These are phyloP conservation scores for Dimocarpus longan DNA, from an alignment of 345 rosid species.

Conservation along the genomic window DNA sequence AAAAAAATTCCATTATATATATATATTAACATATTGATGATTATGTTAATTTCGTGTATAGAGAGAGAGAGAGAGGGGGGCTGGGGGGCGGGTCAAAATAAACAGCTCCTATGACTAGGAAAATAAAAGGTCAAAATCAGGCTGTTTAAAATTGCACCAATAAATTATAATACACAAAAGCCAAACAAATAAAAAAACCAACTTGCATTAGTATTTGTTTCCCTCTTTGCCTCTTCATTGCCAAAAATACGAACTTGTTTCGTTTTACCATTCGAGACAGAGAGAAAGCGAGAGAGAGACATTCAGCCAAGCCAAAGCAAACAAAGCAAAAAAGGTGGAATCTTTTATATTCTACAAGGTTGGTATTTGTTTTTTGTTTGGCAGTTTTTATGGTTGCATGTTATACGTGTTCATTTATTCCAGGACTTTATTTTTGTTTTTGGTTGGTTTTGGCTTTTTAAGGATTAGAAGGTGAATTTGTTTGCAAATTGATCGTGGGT, in stretches of 20 bases:
- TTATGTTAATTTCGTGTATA: too few relatives aligned
- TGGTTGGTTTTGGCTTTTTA: background rate
- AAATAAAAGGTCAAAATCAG: background rate
- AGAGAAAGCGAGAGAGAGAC: background rate
- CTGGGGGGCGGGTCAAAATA: too few relatives aligned
- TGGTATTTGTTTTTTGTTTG: background rate
- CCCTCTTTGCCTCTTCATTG: background rate
- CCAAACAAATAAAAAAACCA: background rate
- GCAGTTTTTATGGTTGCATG: background rate
- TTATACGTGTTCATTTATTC: background rate
- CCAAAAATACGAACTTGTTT: background rate
- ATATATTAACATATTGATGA: too few relatives aligned
- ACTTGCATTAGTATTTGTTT: background rate
- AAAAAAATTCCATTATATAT: too few relatives aligned
- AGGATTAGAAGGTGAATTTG: background rate
- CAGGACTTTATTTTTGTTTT: background rate
- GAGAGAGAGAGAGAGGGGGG: too few relatives aligned
- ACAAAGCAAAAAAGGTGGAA: background rate
- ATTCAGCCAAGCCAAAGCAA: background rate
- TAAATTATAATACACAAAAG: background rate
- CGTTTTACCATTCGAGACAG: background rate
- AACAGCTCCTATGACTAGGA: too few relatives aligned
- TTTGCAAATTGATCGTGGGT: background rate
- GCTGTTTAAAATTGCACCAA: background rate
- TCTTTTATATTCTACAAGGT: constrained; percentile 12